These are phyloP conservation scores for Exophiala spinifera DNA, from an alignment of 2,329 filamentous ascomycete genomes.

Conservation along the genomic window DNA sequence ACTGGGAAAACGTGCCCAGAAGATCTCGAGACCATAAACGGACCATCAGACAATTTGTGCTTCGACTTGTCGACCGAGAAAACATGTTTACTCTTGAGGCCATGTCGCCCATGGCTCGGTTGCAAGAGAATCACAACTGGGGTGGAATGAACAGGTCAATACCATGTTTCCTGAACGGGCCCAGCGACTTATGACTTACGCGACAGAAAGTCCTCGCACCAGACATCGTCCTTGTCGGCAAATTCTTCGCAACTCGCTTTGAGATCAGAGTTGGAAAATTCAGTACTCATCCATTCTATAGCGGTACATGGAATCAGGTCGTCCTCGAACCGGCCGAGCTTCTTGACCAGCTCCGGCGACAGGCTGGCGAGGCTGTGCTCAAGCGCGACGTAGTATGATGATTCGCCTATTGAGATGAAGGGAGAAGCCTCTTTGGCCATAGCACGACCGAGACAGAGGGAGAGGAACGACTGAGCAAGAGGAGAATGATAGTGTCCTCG, in stretches of 20 bases:
- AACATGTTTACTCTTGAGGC: slow-evolving; percentile 13
- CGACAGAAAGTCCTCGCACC: slow-evolving; percentile 18
- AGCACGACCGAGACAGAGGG: neutral
- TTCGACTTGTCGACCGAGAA: slow-evolving; percentile 19
- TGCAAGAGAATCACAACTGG: slow-evolving; percentile 21
- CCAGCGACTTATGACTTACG: slow-evolving; percentile 2
- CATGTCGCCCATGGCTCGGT: slow-evolving; percentile 6
- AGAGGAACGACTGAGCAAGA: neutral
- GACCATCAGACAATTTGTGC: slow-evolving; percentile 14
- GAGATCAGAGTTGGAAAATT: slow-evolving; percentile 16
- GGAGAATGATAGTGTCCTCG: neutral
- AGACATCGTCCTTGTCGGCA: slow-evolving; percentile 20
- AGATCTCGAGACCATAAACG: slow-evolving; percentile 19
- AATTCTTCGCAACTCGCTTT: slow-evolving; percentile 13
- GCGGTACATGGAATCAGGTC: slow-evolving; percentile 21
- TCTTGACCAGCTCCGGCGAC: slow-evolving; percentile 3
- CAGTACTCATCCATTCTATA: slow-evolving; percentile 16
- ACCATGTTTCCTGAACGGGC: too few relatives aligned
- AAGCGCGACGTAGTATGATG: slow-evolving; percentile 9
- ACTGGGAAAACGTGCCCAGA: slow-evolving; percentile 21
- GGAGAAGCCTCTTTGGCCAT: slow-evolving; percentile 12
- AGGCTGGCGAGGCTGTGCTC: slow-evolving; percentile 31
- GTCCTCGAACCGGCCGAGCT: slow-evolving; percentile 10
- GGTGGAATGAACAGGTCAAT: neutral
- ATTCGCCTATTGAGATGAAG: slow-evolving; percentile 14